Percentiles rank a stretch among this genome's conserved stretches.
Evolutionary conservation across 768 basidiomycete species (phyloP).

Genomic region (Psilocybe subaeruginosa): DNA sequence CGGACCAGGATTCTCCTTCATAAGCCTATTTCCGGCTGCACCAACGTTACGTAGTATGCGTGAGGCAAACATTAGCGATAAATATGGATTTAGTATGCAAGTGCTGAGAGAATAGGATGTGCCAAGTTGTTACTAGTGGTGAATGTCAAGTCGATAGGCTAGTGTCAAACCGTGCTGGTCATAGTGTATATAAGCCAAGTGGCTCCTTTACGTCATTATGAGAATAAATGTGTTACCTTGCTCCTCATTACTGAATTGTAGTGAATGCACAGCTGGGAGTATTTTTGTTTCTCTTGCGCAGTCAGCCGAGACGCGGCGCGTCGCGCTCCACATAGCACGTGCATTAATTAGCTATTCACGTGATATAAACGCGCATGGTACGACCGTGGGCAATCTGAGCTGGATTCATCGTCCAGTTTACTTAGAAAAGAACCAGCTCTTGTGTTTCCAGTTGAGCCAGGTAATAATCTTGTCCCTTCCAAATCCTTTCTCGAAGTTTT

Average conservation of each 20-base stretch:
- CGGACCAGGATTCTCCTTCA: conserved; percentile 18
- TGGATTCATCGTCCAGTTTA: background rate
- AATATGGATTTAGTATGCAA: background rate
- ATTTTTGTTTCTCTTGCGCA: background rate
- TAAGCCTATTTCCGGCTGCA: conserved; percentile 23
- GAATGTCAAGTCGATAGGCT: too few relatives aligned
- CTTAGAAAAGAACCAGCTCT: background rate
- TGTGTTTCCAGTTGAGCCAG: background rate
- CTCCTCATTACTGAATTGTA: background rate
- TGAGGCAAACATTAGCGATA: conserved; percentile 25
- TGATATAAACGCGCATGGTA: background rate
- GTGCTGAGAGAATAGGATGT: background rate
- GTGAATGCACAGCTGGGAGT: background rate
- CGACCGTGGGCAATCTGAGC: background rate
- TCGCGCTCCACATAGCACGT: background rate
- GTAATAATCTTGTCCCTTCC: background rate
- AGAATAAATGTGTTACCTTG: background rate
- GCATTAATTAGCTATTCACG: background rate
- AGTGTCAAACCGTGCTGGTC: background rate
- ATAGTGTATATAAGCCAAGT: background rate
- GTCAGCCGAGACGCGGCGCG: background rate
- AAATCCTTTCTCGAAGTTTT: too few relatives aligned
- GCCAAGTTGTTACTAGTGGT: background rate
- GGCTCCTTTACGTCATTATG: background rate
- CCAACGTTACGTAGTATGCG: conserved; percentile 26